Evolutionary conservation across 768 basidiomycete species (phyloP).

Genomic region (Gloeophyllum trabeum): DNA sequence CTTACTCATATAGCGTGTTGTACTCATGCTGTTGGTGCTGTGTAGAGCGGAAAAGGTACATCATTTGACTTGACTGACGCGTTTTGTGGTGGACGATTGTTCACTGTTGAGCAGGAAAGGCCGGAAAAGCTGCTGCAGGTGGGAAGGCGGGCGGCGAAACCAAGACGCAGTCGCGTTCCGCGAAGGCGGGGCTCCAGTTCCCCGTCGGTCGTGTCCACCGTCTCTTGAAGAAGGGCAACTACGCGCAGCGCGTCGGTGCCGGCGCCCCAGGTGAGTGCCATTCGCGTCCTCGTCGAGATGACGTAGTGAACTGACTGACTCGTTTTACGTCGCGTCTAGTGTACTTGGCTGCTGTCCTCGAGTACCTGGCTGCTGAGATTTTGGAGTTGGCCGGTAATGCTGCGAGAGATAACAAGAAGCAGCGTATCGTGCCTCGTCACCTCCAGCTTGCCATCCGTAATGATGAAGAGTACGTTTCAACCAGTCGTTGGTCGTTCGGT

Average conservation of each 20-base stretch:
- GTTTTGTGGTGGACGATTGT: slow-evolving; percentile 1
- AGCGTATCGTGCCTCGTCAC: slow-evolving; percentile 91
- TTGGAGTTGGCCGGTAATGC: slow-evolving; percentile 87
- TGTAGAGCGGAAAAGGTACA: background rate
- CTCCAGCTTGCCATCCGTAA: slow-evolving; percentile 88
- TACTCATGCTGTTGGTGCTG: background rate
- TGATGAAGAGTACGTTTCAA: slow-evolving; percentile 78
- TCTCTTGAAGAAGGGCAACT: slow-evolving; percentile 82
- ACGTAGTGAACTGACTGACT: background rate
- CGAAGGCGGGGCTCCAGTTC: slow-evolving; percentile 72
- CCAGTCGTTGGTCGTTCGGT: slow-evolving; percentile 35
- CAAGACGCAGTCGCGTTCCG: slow-evolving; percentile 60
- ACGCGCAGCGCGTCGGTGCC: slow-evolving; percentile 80
- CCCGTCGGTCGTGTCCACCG: slow-evolving; percentile 90
- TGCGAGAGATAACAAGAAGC: slow-evolving; percentile 78
- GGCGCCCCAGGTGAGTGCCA: slow-evolving; percentile 62
- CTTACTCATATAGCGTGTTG: too few species aligned
- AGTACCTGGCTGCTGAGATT: slow-evolving; percentile 89
- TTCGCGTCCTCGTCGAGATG: too few species aligned
- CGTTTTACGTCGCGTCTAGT: slow-evolving; percentile 27
- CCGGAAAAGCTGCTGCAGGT: slow-evolving; percentile 30
- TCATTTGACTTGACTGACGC: slow-evolving; percentile 2
- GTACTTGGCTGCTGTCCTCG: slow-evolving; percentile 84
- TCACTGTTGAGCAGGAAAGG: slow-evolving; percentile 44
- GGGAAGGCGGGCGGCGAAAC: slow-evolving; percentile 33